These are phyloP conservation scores for Eruca vesicaria DNA, from an alignment of 441 rosid genomes.

Conservation along the genomic window DNA sequence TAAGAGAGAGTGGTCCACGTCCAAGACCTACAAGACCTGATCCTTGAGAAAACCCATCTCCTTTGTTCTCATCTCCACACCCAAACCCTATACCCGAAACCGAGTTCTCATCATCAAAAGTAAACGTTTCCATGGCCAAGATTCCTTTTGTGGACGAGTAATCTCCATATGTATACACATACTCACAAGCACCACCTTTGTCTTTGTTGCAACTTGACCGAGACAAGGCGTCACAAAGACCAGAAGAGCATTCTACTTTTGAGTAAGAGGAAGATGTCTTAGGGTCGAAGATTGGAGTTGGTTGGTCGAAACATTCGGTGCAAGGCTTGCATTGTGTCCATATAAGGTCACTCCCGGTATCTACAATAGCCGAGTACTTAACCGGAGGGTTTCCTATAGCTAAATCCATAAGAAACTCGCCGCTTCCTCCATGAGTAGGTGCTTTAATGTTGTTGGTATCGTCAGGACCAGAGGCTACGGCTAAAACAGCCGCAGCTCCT, in stretches of 20 bases:
- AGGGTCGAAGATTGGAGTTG: slow-evolving; percentile 82
- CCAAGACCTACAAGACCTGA: slow-evolving; percentile 94
- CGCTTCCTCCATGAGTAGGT: slow-evolving; percentile 62
- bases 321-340: slow-evolving; percentile 99
- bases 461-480: slow-evolving; percentile 31
- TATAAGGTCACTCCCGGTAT: slow-evolving; percentile 89
- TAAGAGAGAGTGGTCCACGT: slow-evolving; percentile 37
- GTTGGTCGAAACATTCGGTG: slow-evolving; percentile 62
- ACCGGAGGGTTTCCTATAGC: slow-evolving; percentile 73
- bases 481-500: slow-evolving; percentile 27
- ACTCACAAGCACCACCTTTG: slow-evolving; percentile 53
- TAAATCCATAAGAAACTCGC: slow-evolving; percentile 82
- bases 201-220: slow-evolving; percentile 39
- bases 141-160: slow-evolving; percentile 78
- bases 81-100: slow-evolving; percentile 68
- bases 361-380: slow-evolving; percentile 67
- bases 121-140: slow-evolving; percentile 70
- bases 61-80: slow-evolving; percentile 78
- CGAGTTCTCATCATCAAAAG: slow-evolving; percentile 49
- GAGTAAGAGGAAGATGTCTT: slow-evolving; percentile 58
- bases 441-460: slow-evolving; percentile 39
- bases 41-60: slow-evolving; percentile 80
- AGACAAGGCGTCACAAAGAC: slow-evolving; percentile 60
- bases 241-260: slow-evolving; percentile 51
- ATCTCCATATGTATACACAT: slow-evolving; percentile 80